phyloP scores from a whole-genome alignment of 164 flowering plant genomes.

The Tinospora cordifolia region DNA sequence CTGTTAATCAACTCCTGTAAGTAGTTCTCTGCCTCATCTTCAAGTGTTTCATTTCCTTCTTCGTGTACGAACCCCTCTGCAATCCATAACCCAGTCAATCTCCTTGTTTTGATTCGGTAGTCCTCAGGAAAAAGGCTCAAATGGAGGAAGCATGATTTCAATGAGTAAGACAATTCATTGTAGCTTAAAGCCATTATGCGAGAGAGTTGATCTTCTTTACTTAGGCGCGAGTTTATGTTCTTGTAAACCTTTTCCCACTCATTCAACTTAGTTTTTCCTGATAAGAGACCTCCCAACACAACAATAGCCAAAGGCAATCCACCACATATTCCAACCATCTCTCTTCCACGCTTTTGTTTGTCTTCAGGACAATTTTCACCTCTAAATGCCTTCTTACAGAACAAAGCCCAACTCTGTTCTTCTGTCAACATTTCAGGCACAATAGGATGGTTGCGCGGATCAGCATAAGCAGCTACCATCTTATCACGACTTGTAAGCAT shows the following conservation, averaged over 20 bases:
- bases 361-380: background rate
- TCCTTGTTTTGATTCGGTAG: background rate
- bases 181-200: too few species aligned
- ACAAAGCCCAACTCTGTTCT: conserved; percentile 12
- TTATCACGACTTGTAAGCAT: conserved; percentile 24
- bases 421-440: background rate
- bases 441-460: background rate
- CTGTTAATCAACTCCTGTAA: too few species aligned
- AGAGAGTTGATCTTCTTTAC: too few species aligned
- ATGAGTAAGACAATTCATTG: conserved; percentile 4
- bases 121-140: conserved; percentile 11
- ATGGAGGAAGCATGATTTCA: conserved; percentile 12
- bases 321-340: too few species aligned
- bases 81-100: conserved; percentile 2
- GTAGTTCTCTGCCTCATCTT: too few species aligned
- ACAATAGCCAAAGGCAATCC: too few species aligned
- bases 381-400: conserved; percentile 8
- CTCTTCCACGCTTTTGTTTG: too few species aligned
- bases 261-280: too few species aligned
- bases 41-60: too few species aligned
- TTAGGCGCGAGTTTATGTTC: too few species aligned
- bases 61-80: conserved; percentile 2
- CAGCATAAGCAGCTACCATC: conserved; percentile 16
- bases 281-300: too few species aligned
- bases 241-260: too few species aligned